These are phyloP conservation scores for Penicillium tannophilum DNA, from an alignment of 495 filamentous ascomycete species.

Conservation along the genomic window DNA sequence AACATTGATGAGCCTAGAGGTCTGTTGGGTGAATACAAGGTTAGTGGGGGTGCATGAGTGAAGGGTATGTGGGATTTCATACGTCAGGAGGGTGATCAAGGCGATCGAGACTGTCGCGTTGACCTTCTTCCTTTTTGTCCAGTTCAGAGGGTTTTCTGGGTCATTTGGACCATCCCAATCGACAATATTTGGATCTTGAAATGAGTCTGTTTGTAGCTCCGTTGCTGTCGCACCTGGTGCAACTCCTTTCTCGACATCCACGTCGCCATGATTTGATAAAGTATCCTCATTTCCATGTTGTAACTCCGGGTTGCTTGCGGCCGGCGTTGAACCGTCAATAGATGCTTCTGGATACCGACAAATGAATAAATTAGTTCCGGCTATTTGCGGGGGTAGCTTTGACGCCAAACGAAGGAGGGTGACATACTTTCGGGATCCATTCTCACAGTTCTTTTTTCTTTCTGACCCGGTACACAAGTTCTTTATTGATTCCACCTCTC, in stretches of 20 bases:
- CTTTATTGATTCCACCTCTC: not conserved
- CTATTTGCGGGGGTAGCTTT: not conserved
- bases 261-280: not conserved
- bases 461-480: no score
- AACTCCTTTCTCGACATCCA: not conserved
- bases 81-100: conserved; percentile 59
- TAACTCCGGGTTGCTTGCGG: not conserved
- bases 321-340: not conserved
- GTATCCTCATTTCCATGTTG: not conserved
- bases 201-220: not conserved
- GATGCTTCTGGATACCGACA: not conserved
- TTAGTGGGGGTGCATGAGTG: conserved; percentile 20
- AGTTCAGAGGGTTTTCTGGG: conserved; percentile 62
- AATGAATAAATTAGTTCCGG: not conserved
- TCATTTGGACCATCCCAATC: conserved; percentile 60
- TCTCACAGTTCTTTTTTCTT: not conserved
- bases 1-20: conserved; percentile 66
- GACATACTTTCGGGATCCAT: not conserved
- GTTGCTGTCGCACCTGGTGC: not conserved
- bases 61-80: conserved; percentile 8
- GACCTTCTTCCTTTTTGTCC: conserved; percentile 53
- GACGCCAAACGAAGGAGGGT: not conserved
- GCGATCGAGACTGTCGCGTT: conserved; percentile 48
- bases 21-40: conserved; percentile 13
- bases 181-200: conserved; percentile 26